These are phyloP conservation scores for Fusarium fracticaudum DNA, from an alignment of 2,329 filamentous ascomycete genomes.

Conservation along the genomic window DNA sequence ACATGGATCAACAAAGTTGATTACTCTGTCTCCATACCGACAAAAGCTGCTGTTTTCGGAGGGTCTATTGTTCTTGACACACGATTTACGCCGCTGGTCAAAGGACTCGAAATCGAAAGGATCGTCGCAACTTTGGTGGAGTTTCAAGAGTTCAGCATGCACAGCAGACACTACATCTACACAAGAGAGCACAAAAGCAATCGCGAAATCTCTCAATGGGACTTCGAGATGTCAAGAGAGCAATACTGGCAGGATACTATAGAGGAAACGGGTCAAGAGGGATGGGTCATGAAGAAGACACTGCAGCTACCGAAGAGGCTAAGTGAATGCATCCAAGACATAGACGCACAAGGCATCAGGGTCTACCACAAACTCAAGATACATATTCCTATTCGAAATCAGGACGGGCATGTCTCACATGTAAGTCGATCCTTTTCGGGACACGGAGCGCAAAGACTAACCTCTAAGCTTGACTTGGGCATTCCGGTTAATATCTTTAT, in stretches of 20 bases:
- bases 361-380: conserved; percentile 91
- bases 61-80: conserved; percentile 85
- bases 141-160: conserved; percentile 71
- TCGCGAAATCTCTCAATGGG: conserved; percentile 69
- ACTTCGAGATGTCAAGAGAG: conserved; percentile 62
- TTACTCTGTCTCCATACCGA: conserved; percentile 90
- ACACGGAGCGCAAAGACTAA: neutral
- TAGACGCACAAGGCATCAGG: conserved; percentile 87
- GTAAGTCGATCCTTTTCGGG: conserved; percentile 51
- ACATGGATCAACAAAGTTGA: conserved; percentile 97
- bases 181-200: conserved; percentile 69
- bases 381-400: conserved; percentile 88
- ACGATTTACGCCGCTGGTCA: conserved; percentile 84
- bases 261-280: conserved; percentile 72
- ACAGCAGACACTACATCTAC: conserved; percentile 55
- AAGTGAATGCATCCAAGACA: conserved; percentile 84
- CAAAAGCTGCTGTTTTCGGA: conserved; percentile 92
- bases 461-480: conserved; percentile 76
- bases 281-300: conserved; percentile 67
- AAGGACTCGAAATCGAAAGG: conserved; percentile 82
- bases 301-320: conserved; percentile 81
- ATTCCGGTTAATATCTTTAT: conserved; percentile 93
- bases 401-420: conserved; percentile 92
- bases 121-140: conserved; percentile 84
- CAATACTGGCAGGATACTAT: conserved; percentile 75